These are phyloP conservation scores for Physocladia obscura DNA, from an alignment of 192 early-diverging fungal species.

Conservation along the genomic window DNA sequence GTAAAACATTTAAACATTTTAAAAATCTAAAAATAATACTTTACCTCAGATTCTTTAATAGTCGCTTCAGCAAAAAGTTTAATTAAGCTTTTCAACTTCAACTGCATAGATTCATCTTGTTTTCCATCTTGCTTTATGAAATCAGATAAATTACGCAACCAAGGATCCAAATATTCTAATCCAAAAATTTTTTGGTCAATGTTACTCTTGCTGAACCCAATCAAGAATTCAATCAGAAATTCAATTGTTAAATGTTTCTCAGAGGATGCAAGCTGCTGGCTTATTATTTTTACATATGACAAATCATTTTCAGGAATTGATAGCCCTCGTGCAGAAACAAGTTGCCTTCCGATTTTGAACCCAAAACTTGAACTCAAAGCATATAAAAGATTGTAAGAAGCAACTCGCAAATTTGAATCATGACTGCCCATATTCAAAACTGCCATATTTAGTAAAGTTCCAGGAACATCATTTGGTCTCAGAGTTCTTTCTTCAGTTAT, in stretches of 20 bases:
- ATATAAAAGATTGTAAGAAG: slow-evolving; percentile 90
- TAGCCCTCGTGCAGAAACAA: slow-evolving; percentile 70
- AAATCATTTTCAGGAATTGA: slow-evolving; percentile 82
- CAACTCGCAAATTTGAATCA: slow-evolving; percentile 75
- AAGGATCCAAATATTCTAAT: slow-evolving; percentile 87
- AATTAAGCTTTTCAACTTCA: slow-evolving; percentile 73
- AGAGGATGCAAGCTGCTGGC: slow-evolving; percentile 72
- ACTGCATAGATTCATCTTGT: neutral
- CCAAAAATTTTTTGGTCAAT: slow-evolving; percentile 71
- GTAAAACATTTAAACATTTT: slow-evolving; percentile 18
- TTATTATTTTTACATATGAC: slow-evolving; percentile 79
- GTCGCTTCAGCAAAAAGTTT: slow-evolving; percentile 79
- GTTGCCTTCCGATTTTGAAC: slow-evolving; percentile 78
- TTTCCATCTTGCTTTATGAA: neutral
- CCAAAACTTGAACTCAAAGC: slow-evolving; percentile 77
- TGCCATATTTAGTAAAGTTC: slow-evolving; percentile 89
- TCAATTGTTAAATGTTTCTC: slow-evolving; percentile 83
- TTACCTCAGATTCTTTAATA: slow-evolving; percentile 72
- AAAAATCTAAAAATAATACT: neutral
- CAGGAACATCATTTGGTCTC: slow-evolving; percentile 85
- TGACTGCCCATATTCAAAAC: slow-evolving; percentile 83
- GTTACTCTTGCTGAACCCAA: slow-evolving; percentile 75
- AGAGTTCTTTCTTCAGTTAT: slow-evolving; percentile 64
- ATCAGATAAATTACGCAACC: slow-evolving; percentile 74
- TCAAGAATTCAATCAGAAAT: slow-evolving; percentile 82